phyloP scores from a whole-genome alignment of 768 basidiomycete genomes.

The Collybia mongolica region DNA sequence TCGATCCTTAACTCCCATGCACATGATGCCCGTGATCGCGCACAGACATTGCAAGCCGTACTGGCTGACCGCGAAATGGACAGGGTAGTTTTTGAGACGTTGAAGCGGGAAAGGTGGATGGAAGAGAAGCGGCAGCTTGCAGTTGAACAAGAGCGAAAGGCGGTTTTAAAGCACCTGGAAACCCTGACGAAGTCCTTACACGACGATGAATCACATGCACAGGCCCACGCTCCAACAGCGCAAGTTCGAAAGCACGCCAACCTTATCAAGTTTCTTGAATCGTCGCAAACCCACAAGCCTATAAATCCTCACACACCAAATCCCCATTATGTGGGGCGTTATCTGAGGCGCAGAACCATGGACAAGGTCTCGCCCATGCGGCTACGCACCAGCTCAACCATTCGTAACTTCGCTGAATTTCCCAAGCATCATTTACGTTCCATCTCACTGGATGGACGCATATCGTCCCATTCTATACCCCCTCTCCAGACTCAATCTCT shows the following conservation, averaged over 20 bases:
- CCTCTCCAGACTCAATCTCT: background rate
- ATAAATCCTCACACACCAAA: conserved; percentile 25
- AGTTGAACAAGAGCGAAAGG: conserved; percentile 34
- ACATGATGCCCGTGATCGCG: conserved; percentile 40
- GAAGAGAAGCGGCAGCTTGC: conserved; percentile 42
- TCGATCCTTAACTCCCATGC: conserved; percentile 41
- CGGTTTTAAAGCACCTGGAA: conserved; percentile 32
- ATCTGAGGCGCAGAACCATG: conserved; percentile 31
- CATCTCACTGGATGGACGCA: conserved; percentile 9
- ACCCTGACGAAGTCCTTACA: conserved; percentile 18
- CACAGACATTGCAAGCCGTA: conserved; percentile 34
- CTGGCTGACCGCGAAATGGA: conserved; percentile 38
- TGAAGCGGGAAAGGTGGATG: conserved; percentile 50
- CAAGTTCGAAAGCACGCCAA: conserved; percentile 31
- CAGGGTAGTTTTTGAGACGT: conserved; percentile 30
- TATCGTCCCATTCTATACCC: background rate
- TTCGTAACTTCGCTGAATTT: conserved; percentile 6
- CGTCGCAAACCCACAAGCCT: conserved; percentile 30
- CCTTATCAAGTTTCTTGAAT: conserved; percentile 35
- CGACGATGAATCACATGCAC: conserved; percentile 9
- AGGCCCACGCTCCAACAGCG: conserved; percentile 10
- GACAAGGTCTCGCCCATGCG: conserved; percentile 31
- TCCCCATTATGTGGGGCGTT: conserved; percentile 22
- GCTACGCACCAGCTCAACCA: conserved; percentile 24
- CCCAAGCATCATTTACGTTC: conserved; percentile 9